Conservation (phyloP, 2,329 filamentous ascomycete genomes). For the Eurotiales sp. region DNA sequence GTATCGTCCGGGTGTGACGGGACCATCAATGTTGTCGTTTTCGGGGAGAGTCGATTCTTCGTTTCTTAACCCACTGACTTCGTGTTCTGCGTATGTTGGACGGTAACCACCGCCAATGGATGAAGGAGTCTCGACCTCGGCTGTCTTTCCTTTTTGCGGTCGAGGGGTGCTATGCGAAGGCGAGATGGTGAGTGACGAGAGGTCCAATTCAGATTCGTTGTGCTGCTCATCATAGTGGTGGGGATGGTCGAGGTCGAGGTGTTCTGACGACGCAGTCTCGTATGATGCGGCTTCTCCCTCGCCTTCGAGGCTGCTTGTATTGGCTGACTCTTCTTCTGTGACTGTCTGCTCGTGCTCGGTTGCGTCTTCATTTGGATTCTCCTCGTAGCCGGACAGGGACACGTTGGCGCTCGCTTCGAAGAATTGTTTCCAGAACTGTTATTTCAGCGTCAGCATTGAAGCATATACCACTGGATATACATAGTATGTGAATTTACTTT, state of each 20-base stretch:
- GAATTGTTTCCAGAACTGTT: slow-evolving; percentile 98
- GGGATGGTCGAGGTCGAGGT: slow-evolving; percentile 25
- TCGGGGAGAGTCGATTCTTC: slow-evolving; percentile 34
- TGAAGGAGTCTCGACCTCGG: slow-evolving; percentile 39
- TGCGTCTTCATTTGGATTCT: slow-evolving; percentile 62
- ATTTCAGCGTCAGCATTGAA: slow-evolving; percentile 7
- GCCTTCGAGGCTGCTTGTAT: slow-evolving; percentile 37
- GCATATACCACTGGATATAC: too few species aligned
- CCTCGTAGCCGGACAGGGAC: slow-evolving; percentile 90
- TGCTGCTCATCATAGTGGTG: too few species aligned
- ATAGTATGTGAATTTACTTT: slow-evolving; percentile 69
- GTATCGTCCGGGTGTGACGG: slow-evolving; percentile 34
- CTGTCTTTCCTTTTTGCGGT: slow-evolving; percentile 20
- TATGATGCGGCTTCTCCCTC: slow-evolving; percentile 35
- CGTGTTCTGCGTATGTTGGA: slow-evolving; percentile 49
- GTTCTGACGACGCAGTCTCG: slow-evolving; percentile 37
- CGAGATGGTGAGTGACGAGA: slow-evolving; percentile 41
- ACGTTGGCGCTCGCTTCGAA: slow-evolving; percentile 98
- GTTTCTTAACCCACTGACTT: slow-evolving; percentile 44
- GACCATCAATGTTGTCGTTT: slow-evolving; percentile 18
- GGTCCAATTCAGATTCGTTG: slow-evolving; percentile 42
- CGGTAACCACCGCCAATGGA: slow-evolving; percentile 49
- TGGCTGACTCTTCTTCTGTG: slow-evolving; percentile 53
- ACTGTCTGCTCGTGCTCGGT: slow-evolving; percentile 48
- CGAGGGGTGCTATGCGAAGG: slow-evolving; percentile 47